phyloP scores from a whole-genome alignment of 2,329 filamentous ascomycete species.

The Aspergillus arachidicola region DNA sequence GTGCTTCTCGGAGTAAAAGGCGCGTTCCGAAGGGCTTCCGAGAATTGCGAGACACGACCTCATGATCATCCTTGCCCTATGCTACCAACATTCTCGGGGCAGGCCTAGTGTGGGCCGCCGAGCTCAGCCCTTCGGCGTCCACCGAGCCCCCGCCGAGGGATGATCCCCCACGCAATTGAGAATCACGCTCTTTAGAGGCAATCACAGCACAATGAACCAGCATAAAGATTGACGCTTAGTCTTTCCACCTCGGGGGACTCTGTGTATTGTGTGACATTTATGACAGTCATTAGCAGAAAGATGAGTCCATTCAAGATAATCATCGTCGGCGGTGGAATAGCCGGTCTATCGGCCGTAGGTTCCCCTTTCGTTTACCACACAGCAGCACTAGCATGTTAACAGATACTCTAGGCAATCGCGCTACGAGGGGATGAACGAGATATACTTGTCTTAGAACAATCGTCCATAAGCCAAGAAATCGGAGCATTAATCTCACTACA shows the following conservation, averaged over 20 bases:
- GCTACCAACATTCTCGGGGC: background rate
- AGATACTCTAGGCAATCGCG: slow-evolving; percentile 25
- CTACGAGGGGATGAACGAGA: slow-evolving; percentile 23
- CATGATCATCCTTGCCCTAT: background rate
- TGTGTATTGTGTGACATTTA: background rate
- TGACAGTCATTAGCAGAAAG: background rate
- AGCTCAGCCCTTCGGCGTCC: background rate
- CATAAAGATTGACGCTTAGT: background rate
- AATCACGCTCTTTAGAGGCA: background rate
- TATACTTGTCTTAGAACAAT: slow-evolving; percentile 29
- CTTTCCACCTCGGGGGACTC: background rate
- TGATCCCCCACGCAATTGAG: background rate
- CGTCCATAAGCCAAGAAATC: slow-evolving; percentile 38
- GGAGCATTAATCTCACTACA: slow-evolving; percentile 53
- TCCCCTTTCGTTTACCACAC: background rate
- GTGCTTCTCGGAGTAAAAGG: background rate
- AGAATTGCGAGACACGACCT: background rate
- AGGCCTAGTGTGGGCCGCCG: background rate
- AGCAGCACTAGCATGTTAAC: background rate
- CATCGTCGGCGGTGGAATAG: slow-evolving; percentile 52
- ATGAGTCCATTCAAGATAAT: slow-evolving; percentile 44
- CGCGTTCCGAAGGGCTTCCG: background rate
- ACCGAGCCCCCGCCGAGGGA: background rate
- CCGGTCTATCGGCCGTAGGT: slow-evolving; percentile 31
- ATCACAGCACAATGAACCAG: background rate